Base-by-base conservation (phyloP, 495 filamentous ascomycete species). In the Hypoxylon lenormandii region DNA sequence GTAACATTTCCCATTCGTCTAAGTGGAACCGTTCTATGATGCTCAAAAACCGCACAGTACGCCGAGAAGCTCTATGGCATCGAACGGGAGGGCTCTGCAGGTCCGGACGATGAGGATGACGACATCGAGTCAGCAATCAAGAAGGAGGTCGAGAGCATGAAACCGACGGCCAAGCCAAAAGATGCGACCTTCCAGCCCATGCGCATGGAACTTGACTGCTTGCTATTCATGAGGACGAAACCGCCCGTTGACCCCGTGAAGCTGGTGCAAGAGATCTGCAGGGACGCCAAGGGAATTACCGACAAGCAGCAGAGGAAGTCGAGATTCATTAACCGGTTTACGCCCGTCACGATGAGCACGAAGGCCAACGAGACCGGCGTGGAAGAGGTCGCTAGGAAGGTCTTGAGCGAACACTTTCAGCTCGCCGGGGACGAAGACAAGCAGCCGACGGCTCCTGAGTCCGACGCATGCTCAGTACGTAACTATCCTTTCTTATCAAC, bases 61-160 rank as follows among this genome's bases (percentile, higher is more conserved):
- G 84, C 81, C 11, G 80, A 86, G 49, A 83, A 80, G 46, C 77
- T 92, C 43, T 92, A 90, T 74, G 81, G 77, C 60, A 79, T 83
- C 69, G 77, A 78, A 18, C 53, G 66, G 7, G 36, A 54, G 3
- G 79, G 76, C 13, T 77, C 78, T 13, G 84, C 82, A 0, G 62
- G 68, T 36, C 61, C 61, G 5, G 70, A 78, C 2, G 78, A 77
- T 0, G 81, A 77, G 2, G 74, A 74, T 2, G 81, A 83, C 33
- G 92, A 96, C 65, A 95, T 98, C 72, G 95, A 97, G 71, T 84
- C 87, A 0, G 87, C 91, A 42, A 96, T 97, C 65, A 79, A 85
- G 76, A 90, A 87, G 70, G 95, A 97, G 77, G 78, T 97, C 5
- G 86, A 83, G 11, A 85, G 80, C 0, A 80, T 96, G 60, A 87